Evolutionary conservation across 106 monocot species (phyloP), one percentile per base, ranked within the genome.

Genomic region (Amphibolis antarctica): DNA sequence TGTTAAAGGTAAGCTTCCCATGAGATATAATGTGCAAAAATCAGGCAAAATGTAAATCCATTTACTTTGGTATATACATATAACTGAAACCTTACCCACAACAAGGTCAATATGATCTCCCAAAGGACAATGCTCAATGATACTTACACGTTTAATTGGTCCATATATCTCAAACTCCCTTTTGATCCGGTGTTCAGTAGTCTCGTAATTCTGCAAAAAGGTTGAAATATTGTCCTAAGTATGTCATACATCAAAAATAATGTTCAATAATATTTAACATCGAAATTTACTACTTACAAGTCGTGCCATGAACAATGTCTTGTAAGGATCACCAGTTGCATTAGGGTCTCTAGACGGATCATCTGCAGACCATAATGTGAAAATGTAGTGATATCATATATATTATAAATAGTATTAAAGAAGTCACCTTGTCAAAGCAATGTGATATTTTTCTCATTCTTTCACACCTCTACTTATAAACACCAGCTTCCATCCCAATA

Each of bases 131-230:
- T 71, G 45, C 64, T 55, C 46, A 42, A 45, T 71, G 45, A 84
- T 67, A 88, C 83, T 85, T 87, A 87, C 96, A 84, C 84, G 74
- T 82, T 96, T 90, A 57, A 96, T 96, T 57, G 90, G 96, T 43
- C 96, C 96, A 84, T 96, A 96, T 51, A 86, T 64, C 78, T 90
- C 96, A 90, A 96, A 96, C 65, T 96, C 96, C 90, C 96, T 84
- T 82, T 90, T 96, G 46, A 96, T 70, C 79, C 78, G 67, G 59
- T 90, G 81, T 59, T 96, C 96, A 53, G 82, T 78, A 58, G 96
- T 84, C 71, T 90, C 96, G 69, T 90, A 87, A 64, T 78, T 96
- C 96, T 96, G 86, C n/a, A n/a, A n/a, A n/a, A n/a, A n/a, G 44
- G n/a, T 57, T 62, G 0, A 29, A 53, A 54, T 53, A 54, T 18